Evolutionary conservation across 768 basidiomycete genomes (phyloP).

Genomic region (Dentipellis fragilis): DNA sequence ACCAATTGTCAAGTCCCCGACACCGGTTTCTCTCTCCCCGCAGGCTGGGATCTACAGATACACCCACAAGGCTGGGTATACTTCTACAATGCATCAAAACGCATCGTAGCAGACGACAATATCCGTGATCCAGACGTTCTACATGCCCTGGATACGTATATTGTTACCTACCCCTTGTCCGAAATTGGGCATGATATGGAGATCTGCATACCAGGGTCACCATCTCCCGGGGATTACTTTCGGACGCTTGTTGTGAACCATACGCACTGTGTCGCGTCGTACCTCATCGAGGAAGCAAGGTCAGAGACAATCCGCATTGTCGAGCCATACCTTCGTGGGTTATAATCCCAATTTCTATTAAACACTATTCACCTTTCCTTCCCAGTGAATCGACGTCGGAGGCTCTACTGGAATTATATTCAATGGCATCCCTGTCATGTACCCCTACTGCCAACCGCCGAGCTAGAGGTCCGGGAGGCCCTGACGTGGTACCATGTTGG

Average conservation of each 20-base stretch:
- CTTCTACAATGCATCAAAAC: constrained; percentile 31
- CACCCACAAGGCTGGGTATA: constrained; percentile 44
- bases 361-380: constrained; percentile 14
- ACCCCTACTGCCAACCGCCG: constrained; percentile 29
- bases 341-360: neutral
- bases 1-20: neutral
- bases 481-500: constrained; percentile 40
- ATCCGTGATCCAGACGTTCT: constrained; percentile 29
- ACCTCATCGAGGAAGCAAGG: constrained; percentile 8
- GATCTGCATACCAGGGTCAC: constrained; percentile 27
- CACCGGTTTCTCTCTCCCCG: constrained; percentile 3
- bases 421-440: constrained; percentile 39
- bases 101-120: constrained; percentile 40
- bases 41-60: constrained; percentile 30
- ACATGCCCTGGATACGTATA: constrained; percentile 20
- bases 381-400: constrained; percentile 18
- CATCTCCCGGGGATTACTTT: constrained; percentile 15
- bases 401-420: constrained; percentile 44
- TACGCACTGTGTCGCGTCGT: constrained; percentile 35
- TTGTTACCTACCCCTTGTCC: constrained; percentile 19
- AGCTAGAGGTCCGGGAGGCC: constrained; percentile 38
- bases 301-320: too few species aligned
- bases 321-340: too few species aligned
- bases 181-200: constrained; percentile 33
- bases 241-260: constrained; percentile 38